These are phyloP conservation scores for Beauveria varroae DNA, from an alignment of 2,329 filamentous ascomycete genomes.

Conservation along the genomic window DNA sequence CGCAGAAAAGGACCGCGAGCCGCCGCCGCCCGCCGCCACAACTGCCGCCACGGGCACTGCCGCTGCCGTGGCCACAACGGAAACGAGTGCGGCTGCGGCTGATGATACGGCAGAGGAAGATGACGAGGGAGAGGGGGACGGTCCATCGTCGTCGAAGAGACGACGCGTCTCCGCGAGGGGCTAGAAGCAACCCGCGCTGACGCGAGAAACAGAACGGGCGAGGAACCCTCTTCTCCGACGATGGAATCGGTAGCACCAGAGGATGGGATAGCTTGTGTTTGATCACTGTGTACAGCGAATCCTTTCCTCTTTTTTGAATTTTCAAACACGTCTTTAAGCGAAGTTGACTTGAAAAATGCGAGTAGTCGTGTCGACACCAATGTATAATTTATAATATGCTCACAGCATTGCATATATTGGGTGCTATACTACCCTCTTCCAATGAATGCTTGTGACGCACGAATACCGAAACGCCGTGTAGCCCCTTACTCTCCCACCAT, in stretches of 20 bases:
- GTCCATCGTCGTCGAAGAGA: slow-evolving; percentile 27
- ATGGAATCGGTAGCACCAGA: neutral
- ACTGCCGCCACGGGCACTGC: neutral
- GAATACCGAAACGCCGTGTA: neutral
- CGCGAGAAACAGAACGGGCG: neutral
- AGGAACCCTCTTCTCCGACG: neutral
- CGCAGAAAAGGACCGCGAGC: slow-evolving; percentile 52
- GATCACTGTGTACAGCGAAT: neutral
- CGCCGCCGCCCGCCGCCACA: slow-evolving; percentile 20
- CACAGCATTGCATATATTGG: neutral
- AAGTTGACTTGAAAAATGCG: no score
- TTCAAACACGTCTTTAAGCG: neutral
- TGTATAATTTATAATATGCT: neutral
- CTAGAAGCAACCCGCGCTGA: slow-evolving; percentile 17
- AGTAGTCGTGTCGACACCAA: neutral
- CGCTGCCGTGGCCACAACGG: neutral
- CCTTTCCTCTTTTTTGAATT: neutral
- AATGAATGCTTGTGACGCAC: neutral
- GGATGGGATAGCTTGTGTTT: neutral
- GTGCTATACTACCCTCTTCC: neutral
- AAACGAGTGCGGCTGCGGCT: slow-evolving; percentile 13
- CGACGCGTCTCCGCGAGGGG: slow-evolving; percentile 28
- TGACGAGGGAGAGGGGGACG: slow-evolving; percentile 39
- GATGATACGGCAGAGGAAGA: slow-evolving; percentile 43
- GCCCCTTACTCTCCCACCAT: neutral